A percentile compares a stretch with the other conserved stretches of the same genome.
phyloP scores from a whole-genome alignment of 2,329 filamentous ascomycete genomes.

The Pyricularia sp. region DNA sequence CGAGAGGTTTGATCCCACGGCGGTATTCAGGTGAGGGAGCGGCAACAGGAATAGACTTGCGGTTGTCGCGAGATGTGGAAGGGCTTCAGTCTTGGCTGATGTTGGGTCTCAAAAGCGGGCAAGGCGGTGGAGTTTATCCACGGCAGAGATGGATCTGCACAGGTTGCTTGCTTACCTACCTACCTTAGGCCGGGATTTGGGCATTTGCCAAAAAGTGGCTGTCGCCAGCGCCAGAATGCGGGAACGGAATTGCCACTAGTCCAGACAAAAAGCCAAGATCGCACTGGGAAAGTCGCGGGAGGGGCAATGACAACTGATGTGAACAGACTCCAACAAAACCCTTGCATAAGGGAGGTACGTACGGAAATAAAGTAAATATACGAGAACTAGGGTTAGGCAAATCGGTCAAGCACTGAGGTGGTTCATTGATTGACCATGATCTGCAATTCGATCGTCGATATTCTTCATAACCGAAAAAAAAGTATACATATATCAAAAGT shows the following conservation, averaged over 20 bases:
- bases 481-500: neutral
- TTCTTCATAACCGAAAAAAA: neutral
- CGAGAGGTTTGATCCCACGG: neutral
- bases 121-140: neutral
- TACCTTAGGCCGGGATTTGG: neutral
- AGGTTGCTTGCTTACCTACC: neutral
- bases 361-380: neutral
- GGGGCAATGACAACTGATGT: neutral
- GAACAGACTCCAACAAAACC: neutral
- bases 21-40: neutral
- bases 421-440: neutral
- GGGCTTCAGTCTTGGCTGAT: neutral
- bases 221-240: neutral
- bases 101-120: neutral
- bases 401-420: neutral
- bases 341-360: neutral
- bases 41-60: neutral
- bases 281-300: neutral
- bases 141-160: neutral
- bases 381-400: neutral
- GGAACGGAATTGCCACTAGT: neutral
- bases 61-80: neutral
- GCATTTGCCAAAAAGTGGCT: neutral
- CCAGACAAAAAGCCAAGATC: neutral
- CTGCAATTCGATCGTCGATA: neutral